Evolutionary conservation across 2,329 filamentous ascomycete species (phyloP).

Genomic region (Claviceps pazoutovae): DNA sequence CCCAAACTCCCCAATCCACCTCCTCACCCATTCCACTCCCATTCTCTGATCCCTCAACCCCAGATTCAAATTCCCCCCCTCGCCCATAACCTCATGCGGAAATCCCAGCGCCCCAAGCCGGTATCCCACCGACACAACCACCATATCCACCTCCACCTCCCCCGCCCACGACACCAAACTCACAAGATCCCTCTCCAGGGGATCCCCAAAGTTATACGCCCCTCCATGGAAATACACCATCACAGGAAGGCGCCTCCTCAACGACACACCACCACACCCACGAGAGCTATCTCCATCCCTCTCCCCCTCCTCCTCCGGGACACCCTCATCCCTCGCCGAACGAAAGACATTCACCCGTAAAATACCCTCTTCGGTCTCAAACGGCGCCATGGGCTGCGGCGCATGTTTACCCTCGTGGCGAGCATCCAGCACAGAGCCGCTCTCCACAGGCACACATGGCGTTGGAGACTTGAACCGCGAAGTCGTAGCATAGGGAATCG

Average conservation of each 20-base stretch:
- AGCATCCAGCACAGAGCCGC: slow-evolving; percentile 16
- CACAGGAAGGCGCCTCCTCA: slow-evolving; percentile 23
- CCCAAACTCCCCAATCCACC: slow-evolving; percentile 46
- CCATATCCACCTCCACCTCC: slow-evolving; percentile 28
- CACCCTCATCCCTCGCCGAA: slow-evolving; percentile 11
- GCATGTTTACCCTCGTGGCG: slow-evolving; percentile 19
- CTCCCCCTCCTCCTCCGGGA: too few relatives aligned
- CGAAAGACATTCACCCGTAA: slow-evolving; percentile 39
- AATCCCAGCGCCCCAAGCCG: slow-evolving; percentile 58
- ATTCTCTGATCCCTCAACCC: slow-evolving; percentile 49
- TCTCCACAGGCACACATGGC: neutral
- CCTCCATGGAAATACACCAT: slow-evolving; percentile 52
- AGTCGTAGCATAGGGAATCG: slow-evolving; percentile 34
- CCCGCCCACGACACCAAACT: slow-evolving; percentile 44
- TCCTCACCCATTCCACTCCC: slow-evolving; percentile 44
- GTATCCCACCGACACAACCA: slow-evolving; percentile 49
- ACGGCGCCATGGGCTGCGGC: slow-evolving; percentile 11
- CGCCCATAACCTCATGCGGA: slow-evolving; percentile 33
- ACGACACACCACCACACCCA: too few relatives aligned
- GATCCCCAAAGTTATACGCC: slow-evolving; percentile 41
- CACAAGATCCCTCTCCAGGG: slow-evolving; percentile 43
- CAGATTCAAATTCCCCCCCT: slow-evolving; percentile 45
- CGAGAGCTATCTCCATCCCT: too few relatives aligned
- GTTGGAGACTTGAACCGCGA: slow-evolving; percentile 14
- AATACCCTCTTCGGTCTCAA: slow-evolving; percentile 34